A percentile compares a stretch with the other conserved stretches of the same genome.
phyloP scores from a whole-genome alignment of 2,329 filamentous ascomycete genomes.

The Diaporthe citrichinensis region DNA sequence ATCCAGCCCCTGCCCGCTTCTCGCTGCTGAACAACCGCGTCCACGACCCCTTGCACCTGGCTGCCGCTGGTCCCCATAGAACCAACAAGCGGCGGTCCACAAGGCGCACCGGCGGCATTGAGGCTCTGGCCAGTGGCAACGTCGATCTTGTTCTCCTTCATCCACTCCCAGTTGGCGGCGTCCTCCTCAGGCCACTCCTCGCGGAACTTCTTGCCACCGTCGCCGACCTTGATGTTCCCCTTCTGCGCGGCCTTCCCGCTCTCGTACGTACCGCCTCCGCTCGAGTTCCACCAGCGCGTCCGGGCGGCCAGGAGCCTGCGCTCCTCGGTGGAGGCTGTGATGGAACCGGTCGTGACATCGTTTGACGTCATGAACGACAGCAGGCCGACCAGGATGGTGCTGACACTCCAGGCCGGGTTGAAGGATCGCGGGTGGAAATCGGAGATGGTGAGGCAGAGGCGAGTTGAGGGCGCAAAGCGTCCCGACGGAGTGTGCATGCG shows the following conservation, averaged over 20 bases:
- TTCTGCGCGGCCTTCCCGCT: constrained; percentile 68
- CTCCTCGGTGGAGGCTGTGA: constrained; percentile 83
- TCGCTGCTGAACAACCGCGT: constrained; percentile 80
- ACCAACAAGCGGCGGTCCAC: constrained; percentile 67
- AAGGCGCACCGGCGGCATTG: constrained; percentile 61
- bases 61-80: constrained; percentile 74
- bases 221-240: constrained; percentile 90
- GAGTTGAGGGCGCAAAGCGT: constrained; percentile 92
- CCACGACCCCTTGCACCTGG: constrained; percentile 80
- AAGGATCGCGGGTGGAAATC: constrained; percentile 99
- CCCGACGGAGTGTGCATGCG: constrained; percentile 99
- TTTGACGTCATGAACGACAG: constrained; percentile 98
- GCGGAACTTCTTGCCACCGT: constrained; percentile 91
- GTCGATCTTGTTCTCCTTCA: constrained; percentile 87
- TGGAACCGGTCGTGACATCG: constrained; percentile 96
- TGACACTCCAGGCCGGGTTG: constrained; percentile 98
- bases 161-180: constrained; percentile 91
- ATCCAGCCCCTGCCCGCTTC: constrained; percentile 89
- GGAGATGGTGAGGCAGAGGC: constrained; percentile 94
- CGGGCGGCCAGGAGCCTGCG: constrained; percentile 82
- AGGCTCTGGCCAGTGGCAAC: constrained; percentile 77
- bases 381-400: constrained; percentile 93
- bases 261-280: constrained; percentile 82
- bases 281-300: constrained; percentile 96
- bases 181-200: constrained; percentile 93